Conservation (phyloP, 1,139 yeast genomes). For the Yamadazyma spencermartinsiae region DNA sequence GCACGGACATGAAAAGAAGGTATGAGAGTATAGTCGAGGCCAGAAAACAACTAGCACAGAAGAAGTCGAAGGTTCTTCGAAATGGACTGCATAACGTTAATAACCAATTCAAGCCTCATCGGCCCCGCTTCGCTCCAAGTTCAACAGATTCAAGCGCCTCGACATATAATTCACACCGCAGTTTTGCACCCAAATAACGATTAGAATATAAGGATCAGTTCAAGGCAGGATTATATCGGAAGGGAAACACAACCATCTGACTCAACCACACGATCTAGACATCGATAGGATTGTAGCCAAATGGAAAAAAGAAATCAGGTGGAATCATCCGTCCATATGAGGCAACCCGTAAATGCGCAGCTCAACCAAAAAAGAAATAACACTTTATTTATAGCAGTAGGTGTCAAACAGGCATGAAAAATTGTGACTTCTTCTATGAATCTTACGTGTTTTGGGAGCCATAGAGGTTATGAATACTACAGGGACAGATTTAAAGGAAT, state of each 20-base stretch:
- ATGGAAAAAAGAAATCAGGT: neutral
- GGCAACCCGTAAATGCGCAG: conserved; percentile 1
- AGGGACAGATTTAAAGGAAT: neutral
- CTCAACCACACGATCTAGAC: too few relatives aligned
- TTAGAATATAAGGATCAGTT: neutral
- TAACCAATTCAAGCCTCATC: conserved; percentile 1
- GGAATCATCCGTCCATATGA: neutral
- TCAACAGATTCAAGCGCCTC: too few relatives aligned
- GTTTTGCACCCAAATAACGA: conserved; percentile 2
- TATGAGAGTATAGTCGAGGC: conserved; percentile 9
- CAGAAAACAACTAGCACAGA: conserved; percentile 6
- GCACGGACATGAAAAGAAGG: conserved; percentile 3
- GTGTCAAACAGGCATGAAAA: neutral
- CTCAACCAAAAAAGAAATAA: neutral
- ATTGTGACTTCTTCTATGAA: neutral
- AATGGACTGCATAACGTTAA: neutral
- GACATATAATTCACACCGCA: neutral
- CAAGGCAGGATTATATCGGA: conserved; percentile 1
- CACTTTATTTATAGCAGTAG: neutral
- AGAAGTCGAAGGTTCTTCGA: neutral
- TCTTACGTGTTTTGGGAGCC: neutral
- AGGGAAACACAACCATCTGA: neutral
- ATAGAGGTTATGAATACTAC: too few relatives aligned
- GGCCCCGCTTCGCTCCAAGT: neutral
- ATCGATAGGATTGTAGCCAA: too few relatives aligned